Conservation (phyloP, 2,329 filamentous ascomycete species). For the Cladosporium colombiae region DNA sequence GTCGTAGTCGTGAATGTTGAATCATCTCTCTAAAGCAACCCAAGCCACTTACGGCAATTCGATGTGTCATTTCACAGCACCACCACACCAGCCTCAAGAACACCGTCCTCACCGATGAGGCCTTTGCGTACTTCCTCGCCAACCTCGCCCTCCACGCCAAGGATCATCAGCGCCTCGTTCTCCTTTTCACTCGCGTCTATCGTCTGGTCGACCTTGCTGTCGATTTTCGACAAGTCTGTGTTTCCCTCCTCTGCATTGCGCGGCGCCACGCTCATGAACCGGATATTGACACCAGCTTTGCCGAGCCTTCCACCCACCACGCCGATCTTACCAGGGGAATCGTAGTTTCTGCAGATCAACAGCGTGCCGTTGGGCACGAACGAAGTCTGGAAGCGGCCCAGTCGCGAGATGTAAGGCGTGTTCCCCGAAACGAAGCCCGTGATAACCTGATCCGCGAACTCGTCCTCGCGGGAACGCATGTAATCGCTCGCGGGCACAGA, state of each 20-base stretch:
- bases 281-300: slow-evolving; percentile 71
- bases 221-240: slow-evolving; percentile 20
- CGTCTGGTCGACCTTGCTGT: slow-evolving; percentile 22
- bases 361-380: slow-evolving; percentile 74
- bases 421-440: slow-evolving; percentile 68
- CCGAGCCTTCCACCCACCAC: slow-evolving; percentile 73
- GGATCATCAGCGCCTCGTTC: slow-evolving; percentile 78
- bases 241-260: slow-evolving; percentile 39
- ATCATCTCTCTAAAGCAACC: not conserved
- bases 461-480: slow-evolving; percentile 26
- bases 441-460: slow-evolving; percentile 54
- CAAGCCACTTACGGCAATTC: too few relatives aligned
- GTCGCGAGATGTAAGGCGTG: slow-evolving; percentile 67
- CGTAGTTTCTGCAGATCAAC: slow-evolving; percentile 79
- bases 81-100: slow-evolving; percentile 56
- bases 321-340: slow-evolving; percentile 80
- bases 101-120: slow-evolving; percentile 52
- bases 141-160: slow-evolving; percentile 70
- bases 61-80: slow-evolving; percentile 39
- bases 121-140: slow-evolving; percentile 55
- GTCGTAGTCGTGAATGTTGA: not conserved
- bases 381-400: slow-evolving; percentile 72
- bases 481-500: slow-evolving; percentile 17
- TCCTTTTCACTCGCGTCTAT: slow-evolving; percentile 37
- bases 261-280: slow-evolving; percentile 73